Evolutionary conservation across 1,139 yeast species (phyloP).

Genomic region (Yamadazyma siamensis): DNA sequence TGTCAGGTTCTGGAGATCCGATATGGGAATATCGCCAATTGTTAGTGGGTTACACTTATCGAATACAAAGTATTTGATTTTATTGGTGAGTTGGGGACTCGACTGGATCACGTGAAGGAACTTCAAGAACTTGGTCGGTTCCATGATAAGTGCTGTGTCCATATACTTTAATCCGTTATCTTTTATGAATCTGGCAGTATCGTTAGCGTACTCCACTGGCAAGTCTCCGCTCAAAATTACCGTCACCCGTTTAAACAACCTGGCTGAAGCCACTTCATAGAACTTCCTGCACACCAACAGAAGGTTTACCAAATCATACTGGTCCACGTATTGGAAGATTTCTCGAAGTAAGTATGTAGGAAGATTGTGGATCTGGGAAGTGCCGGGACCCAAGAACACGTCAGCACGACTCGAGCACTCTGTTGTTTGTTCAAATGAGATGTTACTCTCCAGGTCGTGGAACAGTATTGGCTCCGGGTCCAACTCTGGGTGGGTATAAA

Average conservation of each 20-base stretch:
- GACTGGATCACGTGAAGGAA: conserved; percentile 20
- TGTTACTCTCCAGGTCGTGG: too few relatives aligned
- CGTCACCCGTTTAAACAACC: conserved; percentile 31
- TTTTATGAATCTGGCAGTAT: conserved; percentile 17
- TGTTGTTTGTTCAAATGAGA: too few relatives aligned
- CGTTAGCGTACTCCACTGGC: conserved; percentile 20
- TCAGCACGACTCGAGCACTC: too few relatives aligned
- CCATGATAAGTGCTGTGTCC: conserved; percentile 30
- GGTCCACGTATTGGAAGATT: conserved; percentile 23
- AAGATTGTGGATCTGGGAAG: too few relatives aligned
- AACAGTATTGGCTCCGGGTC: too few relatives aligned
- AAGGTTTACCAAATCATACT: conserved; percentile 28
- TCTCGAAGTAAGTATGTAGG: conserved; percentile 3
- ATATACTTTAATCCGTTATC: conserved; percentile 30
- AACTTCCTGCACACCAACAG: conserved; percentile 23
- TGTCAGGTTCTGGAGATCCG: conserved; percentile 13
- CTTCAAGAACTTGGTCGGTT: conserved; percentile 15
- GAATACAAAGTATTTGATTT: conserved; percentile 30
- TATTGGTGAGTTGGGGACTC: conserved; percentile 20
- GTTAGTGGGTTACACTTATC: conserved; percentile 29
- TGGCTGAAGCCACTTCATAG: conserved; percentile 20
- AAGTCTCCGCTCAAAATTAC: conserved; percentile 30
- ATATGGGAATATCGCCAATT: conserved; percentile 18
- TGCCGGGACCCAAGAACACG: too few relatives aligned
- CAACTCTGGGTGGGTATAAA: too few relatives aligned